Evolutionary conservation across 768 basidiomycete genomes (phyloP).

Genomic region (Boletus rex-veris): DNA sequence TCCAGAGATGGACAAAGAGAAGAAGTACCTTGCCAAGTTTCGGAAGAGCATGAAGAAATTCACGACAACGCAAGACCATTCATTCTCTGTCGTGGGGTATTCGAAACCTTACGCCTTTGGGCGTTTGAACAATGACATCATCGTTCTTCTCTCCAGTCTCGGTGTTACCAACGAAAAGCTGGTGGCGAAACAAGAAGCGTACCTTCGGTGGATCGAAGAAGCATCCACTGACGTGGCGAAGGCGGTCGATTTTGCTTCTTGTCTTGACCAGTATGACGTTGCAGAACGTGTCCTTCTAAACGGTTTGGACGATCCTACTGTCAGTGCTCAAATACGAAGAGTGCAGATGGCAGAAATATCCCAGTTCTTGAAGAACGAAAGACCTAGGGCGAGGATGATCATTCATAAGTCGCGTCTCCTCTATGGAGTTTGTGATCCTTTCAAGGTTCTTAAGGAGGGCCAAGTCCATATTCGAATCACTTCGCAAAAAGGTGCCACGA

Average conservation of each 20-base stretch:
- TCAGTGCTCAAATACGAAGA: constrained; percentile 40
- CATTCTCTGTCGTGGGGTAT: constrained; percentile 65
- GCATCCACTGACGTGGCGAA: constrained; percentile 46
- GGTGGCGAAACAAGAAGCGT: constrained; percentile 52
- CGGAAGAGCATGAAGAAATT: constrained; percentile 73
- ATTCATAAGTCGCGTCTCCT: constrained; percentile 59
- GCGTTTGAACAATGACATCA: constrained; percentile 67
- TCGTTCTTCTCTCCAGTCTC: constrained; percentile 61
- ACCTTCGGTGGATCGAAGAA: constrained; percentile 55
- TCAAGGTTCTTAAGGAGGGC: constrained; percentile 57
- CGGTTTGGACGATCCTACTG: constrained; percentile 45
- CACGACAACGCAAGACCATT: constrained; percentile 48
- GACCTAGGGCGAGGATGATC: constrained; percentile 55
- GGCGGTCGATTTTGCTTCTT: constrained; percentile 57
- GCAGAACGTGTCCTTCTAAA: constrained; percentile 54
- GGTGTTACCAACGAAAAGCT: constrained; percentile 55
- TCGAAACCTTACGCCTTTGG: constrained; percentile 64
- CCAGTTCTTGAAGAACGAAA: constrained; percentile 50
- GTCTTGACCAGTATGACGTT: constrained; percentile 43
- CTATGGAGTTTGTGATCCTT: constrained; percentile 69
- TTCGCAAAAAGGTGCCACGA: constrained; percentile 48
- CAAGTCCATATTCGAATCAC: constrained; percentile 62
- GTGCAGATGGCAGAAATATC: constrained; percentile 50
- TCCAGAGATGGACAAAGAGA: constrained; percentile 50
- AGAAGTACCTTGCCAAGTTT: constrained; percentile 50